phyloP scores from a whole-genome alignment of 1,139 yeast species.

The Zygotorulaspora mrakii region DNA sequence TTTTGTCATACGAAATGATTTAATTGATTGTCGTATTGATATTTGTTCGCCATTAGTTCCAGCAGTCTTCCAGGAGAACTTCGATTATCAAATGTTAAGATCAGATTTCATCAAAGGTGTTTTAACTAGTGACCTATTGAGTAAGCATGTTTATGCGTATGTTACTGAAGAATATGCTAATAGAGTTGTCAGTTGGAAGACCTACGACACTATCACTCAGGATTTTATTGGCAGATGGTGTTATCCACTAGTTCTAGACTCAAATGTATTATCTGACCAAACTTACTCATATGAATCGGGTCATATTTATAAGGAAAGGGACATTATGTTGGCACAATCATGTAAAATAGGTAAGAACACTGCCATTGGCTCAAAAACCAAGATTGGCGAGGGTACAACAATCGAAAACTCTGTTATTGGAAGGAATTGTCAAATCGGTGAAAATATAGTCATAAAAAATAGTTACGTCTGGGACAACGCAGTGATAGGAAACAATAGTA shows the following conservation, averaged over 20 bases:
- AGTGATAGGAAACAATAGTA: slow-evolving; percentile 60
- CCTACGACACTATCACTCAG: slow-evolving; percentile 88
- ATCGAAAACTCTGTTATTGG: slow-evolving; percentile 76
- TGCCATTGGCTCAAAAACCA: slow-evolving; percentile 71
- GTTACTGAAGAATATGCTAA: slow-evolving; percentile 81
- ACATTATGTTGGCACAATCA: slow-evolving; percentile 86
- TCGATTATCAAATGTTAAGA: slow-evolving; percentile 85
- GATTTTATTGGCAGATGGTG: slow-evolving; percentile 89
- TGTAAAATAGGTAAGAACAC: slow-evolving; percentile 75
- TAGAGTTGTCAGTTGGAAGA: slow-evolving; percentile 88
- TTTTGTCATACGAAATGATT: slow-evolving; percentile 77
- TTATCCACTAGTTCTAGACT: slow-evolving; percentile 87
- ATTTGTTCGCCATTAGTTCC: slow-evolving; percentile 95
- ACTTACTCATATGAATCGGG: slow-evolving; percentile 75
- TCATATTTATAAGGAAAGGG: slow-evolving; percentile 80
- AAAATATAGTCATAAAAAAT: slow-evolving; percentile 62
- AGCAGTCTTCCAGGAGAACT: slow-evolving; percentile 90
- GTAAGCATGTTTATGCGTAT: slow-evolving; percentile 87
- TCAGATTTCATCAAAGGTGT: slow-evolving; percentile 89
- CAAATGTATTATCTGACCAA: slow-evolving; percentile 67
- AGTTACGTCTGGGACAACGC: slow-evolving; percentile 88
- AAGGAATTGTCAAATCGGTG: slow-evolving; percentile 77
- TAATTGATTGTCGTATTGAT: slow-evolving; percentile 94
- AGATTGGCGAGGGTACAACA: slow-evolving; percentile 53
- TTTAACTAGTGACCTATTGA: slow-evolving; percentile 81